Conservation (phyloP, 2,329 filamentous ascomycete species). For the Grosmannia clavigera region DNA sequence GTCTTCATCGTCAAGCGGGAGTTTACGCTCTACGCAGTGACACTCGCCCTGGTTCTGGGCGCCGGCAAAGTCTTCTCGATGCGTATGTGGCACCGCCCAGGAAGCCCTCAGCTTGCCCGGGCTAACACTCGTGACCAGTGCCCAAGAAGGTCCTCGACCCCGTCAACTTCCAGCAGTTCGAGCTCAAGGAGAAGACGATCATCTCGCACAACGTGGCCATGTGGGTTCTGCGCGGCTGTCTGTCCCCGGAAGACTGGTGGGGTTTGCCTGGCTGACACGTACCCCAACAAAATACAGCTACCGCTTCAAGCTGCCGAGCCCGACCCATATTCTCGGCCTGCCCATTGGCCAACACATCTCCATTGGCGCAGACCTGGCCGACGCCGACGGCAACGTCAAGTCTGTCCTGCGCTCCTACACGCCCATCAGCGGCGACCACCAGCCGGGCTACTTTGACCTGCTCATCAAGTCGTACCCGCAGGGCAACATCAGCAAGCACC, state of each 20-base stretch:
- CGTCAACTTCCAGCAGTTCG: slow-evolving; percentile 78
- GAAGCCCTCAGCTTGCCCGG: background rate
- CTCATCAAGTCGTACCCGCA: slow-evolving; percentile 97
- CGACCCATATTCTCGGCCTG: slow-evolving; percentile 76
- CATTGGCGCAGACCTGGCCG: slow-evolving; percentile 63
- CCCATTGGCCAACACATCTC: slow-evolving; percentile 99
- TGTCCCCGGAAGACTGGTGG: background rate
- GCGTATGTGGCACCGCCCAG: slow-evolving; percentile 39
- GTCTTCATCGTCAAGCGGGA: slow-evolving; percentile 67
- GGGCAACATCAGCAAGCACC: slow-evolving; percentile 91
- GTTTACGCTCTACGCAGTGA: slow-evolving; percentile 59
- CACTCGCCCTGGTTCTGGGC: slow-evolving; percentile 53
- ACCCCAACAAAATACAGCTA: slow-evolving; percentile 44
- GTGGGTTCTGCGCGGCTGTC: slow-evolving; percentile 31
- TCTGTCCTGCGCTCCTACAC: slow-evolving; percentile 88
- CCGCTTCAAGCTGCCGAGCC: slow-evolving; percentile 74
- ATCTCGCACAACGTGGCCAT: slow-evolving; percentile 98
- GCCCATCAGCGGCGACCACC: slow-evolving; percentile 78
- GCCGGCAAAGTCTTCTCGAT: slow-evolving; percentile 59
- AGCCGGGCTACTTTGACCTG: slow-evolving; percentile 86
- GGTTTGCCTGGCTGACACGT: background rate
- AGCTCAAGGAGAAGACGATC: slow-evolving; percentile 86
- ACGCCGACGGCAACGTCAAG: slow-evolving; percentile 59
- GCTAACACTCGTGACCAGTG: slow-evolving; percentile 24
- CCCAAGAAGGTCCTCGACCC: slow-evolving; percentile 65